These are phyloP conservation scores for Solanum virginianum DNA, from an alignment of 257 asterid species.

Conservation along the genomic window DNA sequence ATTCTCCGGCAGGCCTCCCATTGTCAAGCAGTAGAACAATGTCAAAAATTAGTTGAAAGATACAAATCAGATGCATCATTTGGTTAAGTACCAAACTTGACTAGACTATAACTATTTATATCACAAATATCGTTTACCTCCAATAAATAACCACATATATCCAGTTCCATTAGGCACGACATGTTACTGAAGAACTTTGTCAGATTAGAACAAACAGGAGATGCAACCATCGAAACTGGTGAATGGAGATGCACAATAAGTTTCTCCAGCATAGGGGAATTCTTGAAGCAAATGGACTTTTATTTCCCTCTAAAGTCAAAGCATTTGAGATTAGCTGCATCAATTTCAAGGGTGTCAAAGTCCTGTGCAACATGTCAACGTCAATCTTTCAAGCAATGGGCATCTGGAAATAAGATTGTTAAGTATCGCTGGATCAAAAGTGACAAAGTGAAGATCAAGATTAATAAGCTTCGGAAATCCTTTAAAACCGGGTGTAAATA, in stretches of 20 bases:
- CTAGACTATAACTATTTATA: neutral
- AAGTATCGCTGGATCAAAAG: neutral
- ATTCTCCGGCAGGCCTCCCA: neutral
- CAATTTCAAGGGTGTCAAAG: slow-evolving; percentile 34
- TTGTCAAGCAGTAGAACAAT: neutral
- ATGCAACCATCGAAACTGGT: slow-evolving; percentile 27
- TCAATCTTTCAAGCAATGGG: neutral
- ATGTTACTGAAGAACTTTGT: slow-evolving; percentile 29
- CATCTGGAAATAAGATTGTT: neutral
- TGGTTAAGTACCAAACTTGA: neutral
- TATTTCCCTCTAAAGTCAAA: slow-evolving; percentile 40
- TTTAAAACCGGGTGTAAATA: neutral
- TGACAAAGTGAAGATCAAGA: neutral
- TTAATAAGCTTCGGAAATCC: neutral
- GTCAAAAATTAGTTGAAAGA: neutral
- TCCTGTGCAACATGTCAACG: slow-evolving; percentile 12
- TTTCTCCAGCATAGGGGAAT: slow-evolving; percentile 29
- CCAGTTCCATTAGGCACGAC: slow-evolving; percentile 37
- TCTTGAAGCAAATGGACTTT: slow-evolving; percentile 30
- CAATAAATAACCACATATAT: slow-evolving; percentile 26
- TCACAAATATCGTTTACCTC: neutral
- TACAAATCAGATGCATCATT: neutral
- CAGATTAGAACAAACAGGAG: slow-evolving; percentile 27
- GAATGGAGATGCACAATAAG: slow-evolving; percentile 26
- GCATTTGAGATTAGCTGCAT: slow-evolving; percentile 25